phyloP scores from a whole-genome alignment of 257 asterid genomes.

The Gentiana dahurica region DNA sequence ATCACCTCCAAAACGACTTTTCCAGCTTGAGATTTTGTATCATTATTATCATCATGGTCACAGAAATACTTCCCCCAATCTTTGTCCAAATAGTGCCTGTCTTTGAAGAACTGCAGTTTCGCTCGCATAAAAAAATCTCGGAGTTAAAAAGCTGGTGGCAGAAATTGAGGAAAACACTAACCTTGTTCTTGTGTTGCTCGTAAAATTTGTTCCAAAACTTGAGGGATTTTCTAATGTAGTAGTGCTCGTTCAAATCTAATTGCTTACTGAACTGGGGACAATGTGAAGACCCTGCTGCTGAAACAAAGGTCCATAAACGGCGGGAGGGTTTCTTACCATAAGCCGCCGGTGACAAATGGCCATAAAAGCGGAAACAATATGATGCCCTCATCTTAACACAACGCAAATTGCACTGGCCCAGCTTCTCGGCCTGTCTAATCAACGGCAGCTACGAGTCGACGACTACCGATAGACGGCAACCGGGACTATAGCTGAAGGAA shows the following conservation, averaged over 20 bases:
- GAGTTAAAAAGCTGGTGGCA: not conserved
- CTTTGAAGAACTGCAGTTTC: slow-evolving; percentile 52
- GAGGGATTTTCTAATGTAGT: slow-evolving; percentile 34
- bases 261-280: slow-evolving; percentile 10
- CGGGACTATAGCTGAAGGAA: too few species aligned
- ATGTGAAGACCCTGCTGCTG: not conserved
- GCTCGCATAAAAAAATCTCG: not conserved
- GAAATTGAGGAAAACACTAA: slow-evolving; percentile 7
- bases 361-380: not conserved
- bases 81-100: slow-evolving; percentile 70
- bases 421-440: too few species aligned
- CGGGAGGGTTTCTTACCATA: not conserved
- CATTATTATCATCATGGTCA: slow-evolving; percentile 16
- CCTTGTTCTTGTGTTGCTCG: slow-evolving; percentile 72
- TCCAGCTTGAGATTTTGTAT: slow-evolving; percentile 13
- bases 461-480: too few species aligned
- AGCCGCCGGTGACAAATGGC: not conserved
- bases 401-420: too few species aligned
- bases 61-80: slow-evolving; percentile 69
- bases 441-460: too few species aligned
- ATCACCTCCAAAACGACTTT: slow-evolving; percentile 67
- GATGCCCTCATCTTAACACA: slow-evolving; percentile 6
- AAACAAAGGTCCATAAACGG: not conserved
- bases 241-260: slow-evolving; percentile 21
- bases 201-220: slow-evolving; percentile 64